phyloP scores from a whole-genome alignment of 306 rosid genomes.

The peach (Prunus persica) region Prunus_persica_NCBIv2 NC_034009.1:35309001-35309500 shows the following conservation, averaged over 20 bases:
- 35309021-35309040: not conserved
- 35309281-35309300: slow-evolving; percentile 87
- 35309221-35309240: not conserved
- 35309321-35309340: slow-evolving; percentile 66
- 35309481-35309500: not conserved
- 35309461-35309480: not conserved
- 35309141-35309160: slow-evolving; percentile 92
- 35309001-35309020: not conserved
- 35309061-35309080: not conserved
- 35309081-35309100: not conserved
- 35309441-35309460: not conserved
- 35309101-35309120: slow-evolving; percentile 23
- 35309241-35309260: slow-evolving; percentile 14
- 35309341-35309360: not conserved
- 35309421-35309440: not conserved
- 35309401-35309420: not conserved
- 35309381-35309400: not conserved
- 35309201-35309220: slow-evolving; percentile 1
- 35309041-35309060: not conserved
- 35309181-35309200: slow-evolving; percentile 97
- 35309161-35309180: slow-evolving; percentile 83
- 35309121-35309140: slow-evolving; percentile 31
- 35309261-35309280: slow-evolving; percentile 21
- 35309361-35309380: not conserved
- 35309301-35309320: slow-evolving; percentile 83